Evolutionary conservation across 2,329 filamentous ascomycete species (phyloP).

Genomic region (Cladosporium austrohemisphaericum): DNA sequence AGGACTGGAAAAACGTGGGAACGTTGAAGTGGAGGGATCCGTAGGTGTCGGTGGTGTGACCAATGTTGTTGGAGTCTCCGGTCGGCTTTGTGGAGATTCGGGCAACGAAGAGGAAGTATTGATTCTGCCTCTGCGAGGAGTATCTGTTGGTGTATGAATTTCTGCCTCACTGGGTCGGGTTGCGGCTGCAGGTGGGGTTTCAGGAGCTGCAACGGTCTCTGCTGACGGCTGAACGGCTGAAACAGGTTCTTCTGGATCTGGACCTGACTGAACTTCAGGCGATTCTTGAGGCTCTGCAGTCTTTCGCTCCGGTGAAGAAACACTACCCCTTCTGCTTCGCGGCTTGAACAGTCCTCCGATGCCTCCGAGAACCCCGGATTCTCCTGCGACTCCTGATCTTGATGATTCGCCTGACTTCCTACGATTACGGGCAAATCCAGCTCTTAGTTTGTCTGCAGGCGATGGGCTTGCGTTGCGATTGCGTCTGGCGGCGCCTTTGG

Average conservation of each 20-base stretch:
- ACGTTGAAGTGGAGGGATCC: constrained; percentile 32
- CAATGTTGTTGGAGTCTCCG: constrained; percentile 51
- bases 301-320: constrained; percentile 22
- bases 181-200: neutral
- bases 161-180: neutral
- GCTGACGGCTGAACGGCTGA: constrained; percentile 3
- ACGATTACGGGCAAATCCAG: constrained; percentile 58
- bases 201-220: constrained; percentile 8
- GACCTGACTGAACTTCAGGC: neutral
- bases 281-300: neutral
- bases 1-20: constrained; percentile 17
- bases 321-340: constrained; percentile 34
- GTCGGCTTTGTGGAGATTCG: constrained; percentile 38
- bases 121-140: constrained; percentile 23
- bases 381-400: constrained; percentile 3
- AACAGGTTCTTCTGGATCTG: constrained; percentile 5
- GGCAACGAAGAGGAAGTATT: constrained; percentile 35
- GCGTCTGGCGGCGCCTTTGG: constrained; percentile 44
- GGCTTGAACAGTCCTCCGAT: constrained; percentile 43
- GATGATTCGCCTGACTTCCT: constrained; percentile 44
- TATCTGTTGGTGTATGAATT: constrained; percentile 2
- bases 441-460: constrained; percentile 66
- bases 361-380: constrained; percentile 34
- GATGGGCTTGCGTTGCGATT: constrained; percentile 51
- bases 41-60: constrained; percentile 63